Base-by-base conservation (phyloP, 2,329 filamentous ascomycete species). In the Sclerotinia spermophila region DNA sequence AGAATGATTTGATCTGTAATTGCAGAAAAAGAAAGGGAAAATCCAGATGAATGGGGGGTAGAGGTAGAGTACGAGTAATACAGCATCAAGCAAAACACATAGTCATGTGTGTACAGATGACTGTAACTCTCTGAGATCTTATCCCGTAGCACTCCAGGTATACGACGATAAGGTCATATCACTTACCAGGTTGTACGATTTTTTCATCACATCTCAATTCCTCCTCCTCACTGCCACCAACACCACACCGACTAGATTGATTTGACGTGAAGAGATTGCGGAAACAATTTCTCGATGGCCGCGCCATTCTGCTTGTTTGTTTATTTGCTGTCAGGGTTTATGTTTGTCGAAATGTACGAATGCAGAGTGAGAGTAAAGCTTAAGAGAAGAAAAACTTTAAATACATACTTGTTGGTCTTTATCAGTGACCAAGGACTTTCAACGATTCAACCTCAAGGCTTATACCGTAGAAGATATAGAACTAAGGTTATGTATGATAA, bases 231-330 rank as follows among this genome's bases (percentile, higher is more conserved):
- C n/a, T 44, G 21, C 62, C 51, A 59, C 38, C 51, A 44, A 19
- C 3, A 10, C 27, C 17, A 27, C 35, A 53, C n/a, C 38, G 62
- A 53, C n/a, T 55, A 24, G 45, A 44, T 10, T 53, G 33, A 53
- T 48, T 30, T 53, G 62, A 44, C 21, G 13, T 67, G 11, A 67
- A 59, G 51, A 67, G 56, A 24, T 44, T 19, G 33, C 17, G 21
- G 38, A 67, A 58, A 19, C 65, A 67, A n/a, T 44, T 67, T n/a
- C 65, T 58, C 21, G 65, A 58, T 35, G 7, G 7, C 44, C n/a
- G n/a, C 15, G 51, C 19, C 65, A 67, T 67, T 30, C 24, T 67
- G 51, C 19, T 58, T 35, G 13, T 33, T 27, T 53, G 13, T 53
- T 17, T 59, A 11, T 13, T 44, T 5, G 38, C 21, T 30, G 62